Conservation (phyloP, 2,329 filamentous ascomycete genomes). For the Talaromyces sp. region DNA sequence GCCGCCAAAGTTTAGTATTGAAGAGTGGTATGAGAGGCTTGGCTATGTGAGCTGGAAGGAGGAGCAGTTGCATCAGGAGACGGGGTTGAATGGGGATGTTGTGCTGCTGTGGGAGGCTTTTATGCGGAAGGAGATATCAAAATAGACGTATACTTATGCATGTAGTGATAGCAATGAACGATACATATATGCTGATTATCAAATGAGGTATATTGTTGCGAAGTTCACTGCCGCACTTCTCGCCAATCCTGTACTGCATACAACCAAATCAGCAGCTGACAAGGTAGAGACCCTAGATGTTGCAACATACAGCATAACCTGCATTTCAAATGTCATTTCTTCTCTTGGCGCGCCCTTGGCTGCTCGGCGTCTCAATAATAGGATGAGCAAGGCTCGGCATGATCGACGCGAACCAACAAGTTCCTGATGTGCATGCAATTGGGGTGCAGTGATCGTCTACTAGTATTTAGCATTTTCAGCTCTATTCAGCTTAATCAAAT, state of each 20-base stretch:
- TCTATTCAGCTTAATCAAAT: not conserved
- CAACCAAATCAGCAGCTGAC: not conserved
- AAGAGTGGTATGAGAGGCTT: constrained; percentile 21
- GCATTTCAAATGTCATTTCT: not conserved
- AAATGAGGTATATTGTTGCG: no score
- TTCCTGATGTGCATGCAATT: not conserved
- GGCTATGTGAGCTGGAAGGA: constrained; percentile 24
- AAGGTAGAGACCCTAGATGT: no score
- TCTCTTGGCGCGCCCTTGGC: not conserved
- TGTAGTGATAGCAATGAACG: no score
- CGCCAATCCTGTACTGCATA: not conserved
- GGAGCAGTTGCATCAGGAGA: constrained; percentile 14
- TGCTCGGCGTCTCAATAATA: not conserved
- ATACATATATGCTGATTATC: no score
- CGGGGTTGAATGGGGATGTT: constrained; percentile 7
- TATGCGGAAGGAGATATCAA: constrained; percentile 17
- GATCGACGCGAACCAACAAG: not conserved
- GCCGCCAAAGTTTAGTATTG: constrained; percentile 12
- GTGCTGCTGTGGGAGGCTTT: constrained; percentile 16
- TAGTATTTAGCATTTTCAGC: not conserved
- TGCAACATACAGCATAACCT: no score
- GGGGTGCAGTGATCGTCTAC: not conserved
- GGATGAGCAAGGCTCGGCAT: not conserved
- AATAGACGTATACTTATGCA: not conserved
- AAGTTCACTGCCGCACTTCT: not conserved